A percentile compares a stretch with the other conserved stretches of the same genome.
phyloP scores from a whole-genome alignment of 208 protist species.

The Crithidia sp. region DNA sequence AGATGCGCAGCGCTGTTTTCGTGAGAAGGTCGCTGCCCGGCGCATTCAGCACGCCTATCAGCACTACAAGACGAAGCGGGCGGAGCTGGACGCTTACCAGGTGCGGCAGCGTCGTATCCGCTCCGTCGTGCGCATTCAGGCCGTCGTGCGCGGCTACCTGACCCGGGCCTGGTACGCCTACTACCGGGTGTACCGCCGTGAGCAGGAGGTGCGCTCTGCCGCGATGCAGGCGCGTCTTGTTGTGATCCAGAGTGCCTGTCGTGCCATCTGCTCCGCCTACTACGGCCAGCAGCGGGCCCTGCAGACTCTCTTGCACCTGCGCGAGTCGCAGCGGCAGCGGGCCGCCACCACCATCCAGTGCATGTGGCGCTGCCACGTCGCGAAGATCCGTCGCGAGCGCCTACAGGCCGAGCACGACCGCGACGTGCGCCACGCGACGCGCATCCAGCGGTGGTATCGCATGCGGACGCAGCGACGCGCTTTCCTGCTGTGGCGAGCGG shows the following conservation, averaged over 20 bases:
- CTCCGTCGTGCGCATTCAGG: constrained; percentile 81
- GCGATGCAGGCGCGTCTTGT: constrained; percentile 61
- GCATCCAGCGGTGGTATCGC: constrained; percentile 73
- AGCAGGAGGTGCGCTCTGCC: constrained; percentile 74
- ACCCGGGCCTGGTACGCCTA: constrained; percentile 87
- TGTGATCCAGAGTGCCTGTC: constrained; percentile 66
- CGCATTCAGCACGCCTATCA: constrained; percentile 71
- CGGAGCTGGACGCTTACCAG: constrained; percentile 39
- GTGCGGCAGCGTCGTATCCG: constrained; percentile 46
- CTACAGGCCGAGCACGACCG: constrained; percentile 64
- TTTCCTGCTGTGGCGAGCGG: constrained; percentile 54
- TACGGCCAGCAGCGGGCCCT: constrained; percentile 37
- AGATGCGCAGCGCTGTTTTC: constrained; percentile 57
- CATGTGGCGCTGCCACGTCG: constrained; percentile 75
- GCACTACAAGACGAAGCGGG: constrained; percentile 52
- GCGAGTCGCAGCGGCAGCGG: constrained; percentile 30
- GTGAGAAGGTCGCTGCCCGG: constrained; percentile 61
- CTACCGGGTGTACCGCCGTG: constrained; percentile 75
- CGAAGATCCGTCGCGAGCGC: constrained; percentile 58
- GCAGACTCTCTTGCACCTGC: constrained; percentile 33
- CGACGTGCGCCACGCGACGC: constrained; percentile 43
- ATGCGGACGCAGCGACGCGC: constrained; percentile 54
- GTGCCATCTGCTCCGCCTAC: constrained; percentile 42
- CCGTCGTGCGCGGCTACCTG: constrained; percentile 75
- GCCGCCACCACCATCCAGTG: constrained; percentile 75